Percentiles rank a stretch among this genome's conserved stretches.
Conservation (phyloP, 106 monocot species). For the Acanthochlamys bracteata region DNA sequence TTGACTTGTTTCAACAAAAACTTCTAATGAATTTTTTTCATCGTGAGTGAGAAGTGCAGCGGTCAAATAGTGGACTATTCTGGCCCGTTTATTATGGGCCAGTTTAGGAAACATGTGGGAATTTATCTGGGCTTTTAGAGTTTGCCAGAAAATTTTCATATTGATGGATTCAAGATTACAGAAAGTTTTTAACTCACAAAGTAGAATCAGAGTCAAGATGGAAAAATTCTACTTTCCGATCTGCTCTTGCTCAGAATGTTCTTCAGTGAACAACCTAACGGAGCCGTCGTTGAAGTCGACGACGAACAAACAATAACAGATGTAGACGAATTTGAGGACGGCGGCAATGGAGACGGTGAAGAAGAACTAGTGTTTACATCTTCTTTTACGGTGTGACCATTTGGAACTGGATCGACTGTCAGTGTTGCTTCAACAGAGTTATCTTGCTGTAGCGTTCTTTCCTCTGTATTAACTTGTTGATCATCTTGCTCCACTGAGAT, state of each 20-base stretch:
- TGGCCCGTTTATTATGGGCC: neutral
- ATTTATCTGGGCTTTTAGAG: too few species aligned
- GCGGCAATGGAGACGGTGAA: neutral
- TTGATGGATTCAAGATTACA: neutral
- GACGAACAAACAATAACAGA: neutral
- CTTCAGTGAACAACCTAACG: neutral
- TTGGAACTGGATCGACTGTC: neutral
- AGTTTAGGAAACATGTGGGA: neutral
- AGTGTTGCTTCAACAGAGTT: neutral
- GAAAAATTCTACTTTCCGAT: constrained; percentile 1
- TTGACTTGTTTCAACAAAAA: too few species aligned
- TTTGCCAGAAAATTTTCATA: neutral
- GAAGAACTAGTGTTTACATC: neutral
- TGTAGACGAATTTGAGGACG: neutral
- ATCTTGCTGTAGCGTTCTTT: neutral
- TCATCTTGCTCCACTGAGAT: neutral
- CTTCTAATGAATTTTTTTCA: too few species aligned
- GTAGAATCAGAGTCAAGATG: neutral
- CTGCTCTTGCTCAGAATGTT: constrained; percentile 2
- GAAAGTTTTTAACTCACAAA: too few species aligned
- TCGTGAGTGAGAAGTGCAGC: too few species aligned
- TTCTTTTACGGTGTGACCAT: neutral
- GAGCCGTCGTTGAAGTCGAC: too few species aligned
- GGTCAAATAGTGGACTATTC: neutral
- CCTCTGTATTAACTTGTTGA: neutral